Evolutionary conservation across 768 basidiomycete genomes (phyloP), one percentile per base, ranked within the genome.

Genomic region (Lentinula sp.): DNA sequence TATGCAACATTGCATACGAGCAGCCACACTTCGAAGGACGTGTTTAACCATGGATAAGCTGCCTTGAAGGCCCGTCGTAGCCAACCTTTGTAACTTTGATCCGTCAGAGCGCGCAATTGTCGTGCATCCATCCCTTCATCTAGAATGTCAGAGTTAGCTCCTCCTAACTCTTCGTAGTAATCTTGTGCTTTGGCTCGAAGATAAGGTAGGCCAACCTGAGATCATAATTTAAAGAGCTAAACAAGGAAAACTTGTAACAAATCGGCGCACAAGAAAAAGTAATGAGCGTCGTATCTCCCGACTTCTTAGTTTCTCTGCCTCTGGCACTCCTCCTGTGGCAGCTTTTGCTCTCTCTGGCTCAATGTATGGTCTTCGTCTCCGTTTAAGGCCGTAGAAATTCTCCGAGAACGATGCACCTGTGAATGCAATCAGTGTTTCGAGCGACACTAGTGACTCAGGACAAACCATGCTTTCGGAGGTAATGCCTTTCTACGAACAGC

Each of bases 331-430:
- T 12, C 84, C 86, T 9, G 89, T 85, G 43, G 90, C 91, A 32
- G 82, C 82, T 46, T 77, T 74, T 1, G 87, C 82, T 59, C 90
- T 81, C 45, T 88, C 84, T 1, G 84, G 85, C 63, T 87, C 82
- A 64, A 92, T 85, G 66, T 83, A 82, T 3, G 91, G 88, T 60
- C 81, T 78, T 41, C 90, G 76, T 61, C 93, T 79, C 46, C 95
- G 77, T 70, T 94, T 94, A 51, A 99, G 74, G 0, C 93, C 93
- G 73, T 98, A 98, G 71, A 99, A 98, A 67, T 96, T 91, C 73
- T 98, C 96, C 4, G 96, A 81, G 68, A 98, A 95, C 1, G 93
- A 94, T 20, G 95, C 92, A 73, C 88, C 96, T 97, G 23, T 23
- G 67, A 1, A 36, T 9, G 35, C 55, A 49, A 32, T 42, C 16